Evolutionary conservation across 148 eudicot genomes (phyloP).

Genomic region (Fallopia convolvulus): DNA sequence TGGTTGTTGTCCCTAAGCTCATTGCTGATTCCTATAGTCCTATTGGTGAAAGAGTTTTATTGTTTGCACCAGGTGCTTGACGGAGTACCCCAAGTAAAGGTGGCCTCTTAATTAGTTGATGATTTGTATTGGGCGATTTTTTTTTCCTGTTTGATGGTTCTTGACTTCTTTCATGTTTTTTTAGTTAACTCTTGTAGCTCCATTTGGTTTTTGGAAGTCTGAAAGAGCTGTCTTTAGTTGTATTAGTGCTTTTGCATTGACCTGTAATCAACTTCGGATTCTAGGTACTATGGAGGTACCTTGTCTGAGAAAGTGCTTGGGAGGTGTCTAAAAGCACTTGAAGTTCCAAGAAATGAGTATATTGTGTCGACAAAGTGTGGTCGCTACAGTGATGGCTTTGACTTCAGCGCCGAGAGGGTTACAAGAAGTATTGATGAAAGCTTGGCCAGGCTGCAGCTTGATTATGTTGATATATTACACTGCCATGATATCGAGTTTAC

Average conservation of each 20-base stretch:
- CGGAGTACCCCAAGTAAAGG: not conserved
- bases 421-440: constrained; percentile 95
- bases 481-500: constrained; percentile 98
- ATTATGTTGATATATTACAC: constrained; percentile 88
- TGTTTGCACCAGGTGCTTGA: not conserved
- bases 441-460: constrained; percentile 88
- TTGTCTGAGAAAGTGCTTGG: constrained; percentile 88
- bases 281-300: constrained; percentile 90
- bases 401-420: constrained; percentile 94
- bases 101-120: not conserved
- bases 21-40: not conserved
- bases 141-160: not conserved
- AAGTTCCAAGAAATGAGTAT: constrained; percentile 69
- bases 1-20: not conserved
- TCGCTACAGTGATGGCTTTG: constrained; percentile 83
- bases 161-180: not conserved
- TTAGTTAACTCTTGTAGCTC: not conserved
- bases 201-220: not conserved
- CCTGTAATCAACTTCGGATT: not conserved
- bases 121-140: not conserved
- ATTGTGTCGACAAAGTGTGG: constrained; percentile 95
- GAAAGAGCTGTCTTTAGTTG: not conserved
- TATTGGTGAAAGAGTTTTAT: not conserved
- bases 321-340: constrained; percentile 70
- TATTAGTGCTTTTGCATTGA: not conserved